phyloP scores from a whole-genome alignment of 768 basidiomycete species.

The Rhodotorula graminis region DNA sequence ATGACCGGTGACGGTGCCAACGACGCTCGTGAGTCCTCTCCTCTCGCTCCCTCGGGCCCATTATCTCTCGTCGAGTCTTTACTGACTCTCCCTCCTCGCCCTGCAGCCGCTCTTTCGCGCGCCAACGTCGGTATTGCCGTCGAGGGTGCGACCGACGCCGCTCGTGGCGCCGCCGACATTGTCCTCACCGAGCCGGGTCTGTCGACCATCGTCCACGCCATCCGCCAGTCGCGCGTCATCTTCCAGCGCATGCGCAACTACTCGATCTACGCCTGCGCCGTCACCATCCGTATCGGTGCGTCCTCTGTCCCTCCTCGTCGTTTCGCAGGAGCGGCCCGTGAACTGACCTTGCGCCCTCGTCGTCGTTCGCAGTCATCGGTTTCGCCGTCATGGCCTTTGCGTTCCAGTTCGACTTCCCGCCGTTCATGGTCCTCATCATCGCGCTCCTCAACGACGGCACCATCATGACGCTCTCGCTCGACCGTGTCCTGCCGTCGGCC shows the following conservation, averaged over 20 bases:
- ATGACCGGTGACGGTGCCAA: slow-evolving; percentile 99
- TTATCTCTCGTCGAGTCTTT: too few relatives aligned
- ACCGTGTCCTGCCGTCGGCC: slow-evolving; percentile 87
- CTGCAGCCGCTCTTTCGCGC: slow-evolving; percentile 72
- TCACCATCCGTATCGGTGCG: slow-evolving; percentile 82
- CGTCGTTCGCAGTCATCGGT: slow-evolving; percentile 67
- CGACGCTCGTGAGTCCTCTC: slow-evolving; percentile 60
- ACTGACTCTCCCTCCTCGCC: too few relatives aligned
- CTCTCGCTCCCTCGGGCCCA: too few relatives aligned
- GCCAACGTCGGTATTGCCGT: slow-evolving; percentile 99
- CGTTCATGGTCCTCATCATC: slow-evolving; percentile 98
- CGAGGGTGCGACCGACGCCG: slow-evolving; percentile 97
- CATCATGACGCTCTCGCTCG: slow-evolving; percentile 90
- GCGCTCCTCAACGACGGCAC: slow-evolving; percentile 96
- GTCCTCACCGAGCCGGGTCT: slow-evolving; percentile 97
- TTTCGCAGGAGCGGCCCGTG: neutral
- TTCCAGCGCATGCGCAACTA: slow-evolving; percentile 99
- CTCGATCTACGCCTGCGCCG: slow-evolving; percentile 61
- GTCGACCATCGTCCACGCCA: slow-evolving; percentile 97
- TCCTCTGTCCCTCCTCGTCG: neutral
- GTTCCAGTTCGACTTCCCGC: slow-evolving; percentile 97
- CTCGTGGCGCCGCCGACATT: slow-evolving; percentile 96
- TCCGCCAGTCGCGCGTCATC: slow-evolving; percentile 95
- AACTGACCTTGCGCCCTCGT: neutral
- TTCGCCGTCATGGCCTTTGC: slow-evolving; percentile 92